These are phyloP conservation scores for Singerocomus inundabilis DNA, from an alignment of 1,284 basidiomycete genomes.

Conservation along the genomic window DNA sequence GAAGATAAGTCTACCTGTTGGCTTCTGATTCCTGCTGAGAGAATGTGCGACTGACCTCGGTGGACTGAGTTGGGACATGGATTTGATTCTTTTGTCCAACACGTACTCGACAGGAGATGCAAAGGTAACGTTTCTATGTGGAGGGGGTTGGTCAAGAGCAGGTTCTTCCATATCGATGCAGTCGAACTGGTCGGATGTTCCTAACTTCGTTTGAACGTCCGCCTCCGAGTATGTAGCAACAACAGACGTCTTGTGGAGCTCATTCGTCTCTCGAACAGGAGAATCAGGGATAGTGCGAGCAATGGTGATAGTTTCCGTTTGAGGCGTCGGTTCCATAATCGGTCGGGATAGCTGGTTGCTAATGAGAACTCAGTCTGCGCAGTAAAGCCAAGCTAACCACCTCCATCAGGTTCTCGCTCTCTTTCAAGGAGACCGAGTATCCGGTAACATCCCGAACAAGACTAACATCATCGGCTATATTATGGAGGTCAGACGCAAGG, in stretches of 20 bases:
- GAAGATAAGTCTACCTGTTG: background rate
- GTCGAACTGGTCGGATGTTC: background rate
- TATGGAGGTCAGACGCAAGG: background rate
- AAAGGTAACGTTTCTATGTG: slow-evolving; percentile 28
- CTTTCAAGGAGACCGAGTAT: slow-evolving; percentile 2
- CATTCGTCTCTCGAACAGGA: slow-evolving; percentile 11
- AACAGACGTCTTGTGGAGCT: background rate
- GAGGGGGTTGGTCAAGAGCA: slow-evolving; percentile 2
- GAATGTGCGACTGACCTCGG: slow-evolving; percentile 8
- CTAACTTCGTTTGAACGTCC: background rate
- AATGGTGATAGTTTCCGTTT: slow-evolving; percentile 14
- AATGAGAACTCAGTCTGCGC: background rate
- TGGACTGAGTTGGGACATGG: background rate
- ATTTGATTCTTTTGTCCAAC: slow-evolving; percentile 2
- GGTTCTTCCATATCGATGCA: background rate
- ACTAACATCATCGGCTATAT: background rate
- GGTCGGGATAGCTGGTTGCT: slow-evolving; percentile 12
- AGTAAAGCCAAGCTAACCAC: slow-evolving; percentile 10
- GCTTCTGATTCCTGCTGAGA: background rate
- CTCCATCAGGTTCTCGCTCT: slow-evolving; percentile 2
- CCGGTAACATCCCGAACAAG: background rate
- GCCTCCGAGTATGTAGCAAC: background rate
- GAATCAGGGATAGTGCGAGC: slow-evolving; percentile 31
- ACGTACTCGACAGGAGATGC: slow-evolving; percentile 29
- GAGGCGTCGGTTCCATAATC: slow-evolving; percentile 9